Evolutionary conservation across 1,284 basidiomycete genomes (phyloP).

Genomic region (Marasmius tenuissimus): DNA sequence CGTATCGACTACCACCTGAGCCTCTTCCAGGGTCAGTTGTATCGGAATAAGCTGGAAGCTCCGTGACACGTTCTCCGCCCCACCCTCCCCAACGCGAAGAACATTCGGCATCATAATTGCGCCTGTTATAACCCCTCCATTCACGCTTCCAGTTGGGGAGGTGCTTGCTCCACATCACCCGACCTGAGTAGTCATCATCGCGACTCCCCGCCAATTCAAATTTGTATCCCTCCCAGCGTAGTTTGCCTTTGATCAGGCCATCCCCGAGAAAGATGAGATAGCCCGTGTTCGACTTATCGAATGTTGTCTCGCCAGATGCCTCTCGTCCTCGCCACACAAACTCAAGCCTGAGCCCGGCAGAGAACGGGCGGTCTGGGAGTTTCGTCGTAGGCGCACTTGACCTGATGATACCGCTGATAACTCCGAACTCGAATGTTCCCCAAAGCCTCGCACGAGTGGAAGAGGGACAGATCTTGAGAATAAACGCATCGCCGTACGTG

Average conservation of each 20-base stretch:
- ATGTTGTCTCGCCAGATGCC: constrained; percentile 20
- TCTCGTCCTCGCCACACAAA: constrained; percentile 26
- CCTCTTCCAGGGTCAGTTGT: no score
- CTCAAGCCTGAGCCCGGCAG: constrained; percentile 10
- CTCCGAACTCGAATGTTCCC: constrained; percentile 26
- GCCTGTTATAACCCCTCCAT: no score
- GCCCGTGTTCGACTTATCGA: constrained; percentile 19
- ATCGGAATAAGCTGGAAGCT: no score
- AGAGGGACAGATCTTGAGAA: constrained; percentile 20
- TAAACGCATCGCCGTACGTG: constrained; percentile 6
- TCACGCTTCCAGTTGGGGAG: not conserved
- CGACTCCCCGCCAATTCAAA: not conserved
- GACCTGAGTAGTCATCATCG: not conserved
- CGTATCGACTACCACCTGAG: no score
- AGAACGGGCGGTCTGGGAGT: constrained; percentile 6
- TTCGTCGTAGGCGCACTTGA: constrained; percentile 8
- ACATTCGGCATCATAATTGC: no score
- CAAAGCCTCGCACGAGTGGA: constrained; percentile 22
- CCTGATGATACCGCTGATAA: constrained; percentile 23
- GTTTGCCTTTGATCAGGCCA: not conserved
- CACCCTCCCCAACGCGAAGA: no score
- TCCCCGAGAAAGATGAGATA: not conserved
- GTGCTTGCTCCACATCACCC: not conserved
- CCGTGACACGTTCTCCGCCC: no score
- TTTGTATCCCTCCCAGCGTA: not conserved